phyloP scores from a whole-genome alignment of 495 filamentous ascomycete species.

The Entonaema liquescens region DNA sequence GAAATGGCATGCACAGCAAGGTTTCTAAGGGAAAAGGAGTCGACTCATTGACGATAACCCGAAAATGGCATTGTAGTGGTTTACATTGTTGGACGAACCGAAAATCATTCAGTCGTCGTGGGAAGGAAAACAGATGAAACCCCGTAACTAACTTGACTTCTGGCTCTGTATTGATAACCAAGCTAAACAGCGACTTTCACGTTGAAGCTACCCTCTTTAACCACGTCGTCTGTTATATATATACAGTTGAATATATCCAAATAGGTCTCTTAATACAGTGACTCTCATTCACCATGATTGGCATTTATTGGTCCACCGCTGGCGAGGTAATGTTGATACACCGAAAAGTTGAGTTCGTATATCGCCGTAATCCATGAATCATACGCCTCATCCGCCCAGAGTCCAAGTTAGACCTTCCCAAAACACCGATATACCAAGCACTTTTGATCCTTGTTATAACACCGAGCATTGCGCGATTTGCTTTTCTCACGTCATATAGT shows the following conservation, averaged over 20 bases:
- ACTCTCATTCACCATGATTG: background rate
- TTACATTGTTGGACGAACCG: background rate
- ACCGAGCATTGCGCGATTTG: background rate
- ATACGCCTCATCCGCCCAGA: background rate
- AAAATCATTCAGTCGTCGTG: background rate
- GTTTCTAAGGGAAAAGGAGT: slow-evolving; percentile 53
- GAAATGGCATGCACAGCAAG: slow-evolving; percentile 83
- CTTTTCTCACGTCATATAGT: slow-evolving; percentile 78
- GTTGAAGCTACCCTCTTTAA: background rate
- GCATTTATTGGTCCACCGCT: background rate
- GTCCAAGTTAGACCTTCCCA: background rate
- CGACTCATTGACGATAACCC: background rate
- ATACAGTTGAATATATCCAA: slow-evolving; percentile 25
- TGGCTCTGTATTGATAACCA: background rate
- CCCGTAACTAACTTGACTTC: background rate
- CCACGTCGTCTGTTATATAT: slow-evolving; percentile 2
- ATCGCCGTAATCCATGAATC: slow-evolving; percentile 16
- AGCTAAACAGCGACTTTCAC: background rate
- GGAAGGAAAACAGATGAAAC: background rate
- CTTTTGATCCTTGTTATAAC: background rate
- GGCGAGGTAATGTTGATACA: slow-evolving; percentile 23
- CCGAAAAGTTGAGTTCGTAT: slow-evolving; percentile 37
- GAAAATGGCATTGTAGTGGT: background rate
- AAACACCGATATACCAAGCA: slow-evolving; percentile 13
- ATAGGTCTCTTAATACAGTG: background rate